These are phyloP conservation scores for Pichia sp. DNA, from an alignment of 1,139 yeast genomes.

Conservation along the genomic window DNA sequence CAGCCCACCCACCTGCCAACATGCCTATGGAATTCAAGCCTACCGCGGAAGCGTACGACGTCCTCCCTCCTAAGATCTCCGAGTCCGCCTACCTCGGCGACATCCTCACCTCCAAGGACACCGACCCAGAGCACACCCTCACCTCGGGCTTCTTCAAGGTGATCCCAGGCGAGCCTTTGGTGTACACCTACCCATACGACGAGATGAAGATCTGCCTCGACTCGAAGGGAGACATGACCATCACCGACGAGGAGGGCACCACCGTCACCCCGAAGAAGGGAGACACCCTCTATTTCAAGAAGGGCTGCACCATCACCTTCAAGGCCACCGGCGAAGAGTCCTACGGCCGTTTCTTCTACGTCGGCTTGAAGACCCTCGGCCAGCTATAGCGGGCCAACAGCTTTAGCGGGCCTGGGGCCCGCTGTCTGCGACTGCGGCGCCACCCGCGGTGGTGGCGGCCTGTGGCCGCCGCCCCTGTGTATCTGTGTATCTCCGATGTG, in stretches of 20 bases:
- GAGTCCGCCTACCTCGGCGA: conserved; percentile 68
- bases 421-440: no score
- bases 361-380: conserved; percentile 43
- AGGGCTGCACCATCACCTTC: conserved; percentile 65
- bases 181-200: conserved; percentile 59
- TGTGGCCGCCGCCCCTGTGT: no score
- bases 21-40: conserved; percentile 61
- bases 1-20: conserved; percentile 23
- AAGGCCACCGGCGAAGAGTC: conserved; percentile 49
- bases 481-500: no score
- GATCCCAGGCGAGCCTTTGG: conserved; percentile 62
- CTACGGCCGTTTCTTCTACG: conserved; percentile 57
- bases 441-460: no score
- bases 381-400: conserved; percentile 8
- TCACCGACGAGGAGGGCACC: conserved; percentile 60
- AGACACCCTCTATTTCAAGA: conserved; percentile 63
- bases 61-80: conserved; percentile 54
- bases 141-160: conserved; percentile 65
- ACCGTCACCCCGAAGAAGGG: conserved; percentile 56
- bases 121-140: conserved; percentile 51
- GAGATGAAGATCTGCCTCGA: conserved; percentile 68
- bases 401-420: neutral
- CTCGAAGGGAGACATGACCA: conserved; percentile 58
- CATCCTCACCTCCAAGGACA: conserved; percentile 48
- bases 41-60: conserved; percentile 48